Evolutionary conservation across 2,329 filamentous ascomycete genomes (phyloP).

Genomic region (Sarocladium kiliense): DNA sequence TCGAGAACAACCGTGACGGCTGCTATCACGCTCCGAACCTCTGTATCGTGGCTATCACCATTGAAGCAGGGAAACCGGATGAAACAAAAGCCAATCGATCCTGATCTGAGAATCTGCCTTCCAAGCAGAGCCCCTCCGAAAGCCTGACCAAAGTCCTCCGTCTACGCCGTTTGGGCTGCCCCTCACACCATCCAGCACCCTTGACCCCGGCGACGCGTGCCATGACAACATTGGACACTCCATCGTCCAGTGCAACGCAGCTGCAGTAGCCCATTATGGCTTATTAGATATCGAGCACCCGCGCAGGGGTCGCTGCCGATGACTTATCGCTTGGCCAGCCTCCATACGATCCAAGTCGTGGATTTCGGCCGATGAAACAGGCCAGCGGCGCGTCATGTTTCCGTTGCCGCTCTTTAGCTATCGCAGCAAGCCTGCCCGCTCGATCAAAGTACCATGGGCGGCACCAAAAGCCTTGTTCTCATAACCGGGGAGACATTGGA

Average conservation of each 20-base stretch:
- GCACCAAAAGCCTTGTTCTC: neutral
- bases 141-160: neutral
- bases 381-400: too few species aligned
- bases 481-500: neutral
- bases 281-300: neutral
- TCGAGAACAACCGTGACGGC: too few species aligned
- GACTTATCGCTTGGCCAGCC: neutral
- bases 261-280: neutral
- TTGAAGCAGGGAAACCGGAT: too few species aligned
- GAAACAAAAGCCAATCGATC: too few species aligned
- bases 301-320: neutral
- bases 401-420: too few species aligned
- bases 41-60: too few species aligned
- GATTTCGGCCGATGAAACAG: too few species aligned
- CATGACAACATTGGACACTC: neutral
- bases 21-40: too few species aligned
- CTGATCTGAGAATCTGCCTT: neutral
- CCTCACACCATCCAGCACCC: neutral
- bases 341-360: too few species aligned
- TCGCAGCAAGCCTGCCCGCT: too few species aligned
- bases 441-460: neutral
- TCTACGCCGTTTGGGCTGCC: neutral
- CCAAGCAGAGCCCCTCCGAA: neutral
- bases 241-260: neutral
- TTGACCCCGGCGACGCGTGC: neutral